Percentiles rank a stretch among this genome's conserved stretches.
Evolutionary conservation across 148 eudicot genomes (phyloP).

Genomic region (Rhododendron molle): DNA sequence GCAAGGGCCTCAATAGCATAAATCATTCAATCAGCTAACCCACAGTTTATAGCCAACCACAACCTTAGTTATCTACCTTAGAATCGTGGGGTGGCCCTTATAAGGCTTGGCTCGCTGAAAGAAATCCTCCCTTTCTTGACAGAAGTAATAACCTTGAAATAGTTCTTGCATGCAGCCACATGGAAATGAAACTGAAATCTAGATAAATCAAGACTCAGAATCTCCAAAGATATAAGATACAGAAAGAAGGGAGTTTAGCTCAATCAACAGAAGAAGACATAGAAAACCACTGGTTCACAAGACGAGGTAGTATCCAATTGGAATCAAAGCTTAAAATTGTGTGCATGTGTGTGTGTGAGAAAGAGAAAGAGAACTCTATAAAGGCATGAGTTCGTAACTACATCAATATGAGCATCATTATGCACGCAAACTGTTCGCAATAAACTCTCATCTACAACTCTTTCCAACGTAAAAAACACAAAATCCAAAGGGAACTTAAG

Average conservation of each 20-base stretch:
- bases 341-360: neutral
- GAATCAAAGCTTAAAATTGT: neutral
- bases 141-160: constrained; percentile 94
- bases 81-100: constrained; percentile 76
- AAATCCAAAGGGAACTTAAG: neutral
- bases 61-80: constrained; percentile 37
- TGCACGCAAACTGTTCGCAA: neutral
- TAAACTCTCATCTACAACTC: neutral
- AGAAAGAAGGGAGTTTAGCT: neutral
- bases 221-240: neutral
- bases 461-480: too few relatives aligned
- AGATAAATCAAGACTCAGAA: neutral
- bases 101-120: constrained; percentile 82
- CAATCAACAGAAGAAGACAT: neutral
- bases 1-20: neutral
- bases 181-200: neutral
- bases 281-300: neutral
- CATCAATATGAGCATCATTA: neutral
- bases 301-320: neutral
- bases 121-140: constrained; percentile 93
- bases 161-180: constrained; percentile 50
- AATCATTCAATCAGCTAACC: neutral
- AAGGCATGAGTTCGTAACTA: neutral
- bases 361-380: neutral
- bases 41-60: neutral